Base-by-base conservation (phyloP, 2,329 filamentous ascomycete species). In the Chaetomium olivaceum region DNA sequence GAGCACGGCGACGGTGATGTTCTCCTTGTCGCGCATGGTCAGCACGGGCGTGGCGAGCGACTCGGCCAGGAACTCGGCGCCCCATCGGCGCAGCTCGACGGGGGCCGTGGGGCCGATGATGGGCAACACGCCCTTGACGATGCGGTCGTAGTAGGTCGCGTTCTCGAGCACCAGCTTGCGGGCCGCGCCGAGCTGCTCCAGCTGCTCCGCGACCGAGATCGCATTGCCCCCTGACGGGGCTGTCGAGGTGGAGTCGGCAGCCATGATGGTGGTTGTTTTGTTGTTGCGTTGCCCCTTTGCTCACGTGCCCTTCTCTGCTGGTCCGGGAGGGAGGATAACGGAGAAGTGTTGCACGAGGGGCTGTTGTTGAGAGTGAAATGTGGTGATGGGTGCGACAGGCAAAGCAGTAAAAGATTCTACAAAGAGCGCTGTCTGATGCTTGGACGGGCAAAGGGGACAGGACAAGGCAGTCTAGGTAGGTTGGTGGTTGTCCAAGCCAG, bases 1-100 rank as follows among this genome's bases (percentile, higher is more conserved):
- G 73, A 99, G 80, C 66, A 96, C 91, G 67, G 87, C 85, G 66
- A 92, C 82, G 71, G 89, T 88, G 79, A 95, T 83, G 67, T 88
- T 88, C 82, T 89, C 92, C 82, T 98, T 99, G 77, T 91, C 88
- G 61, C 89, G 84, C 66, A 87, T 82, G 23, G 89, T 82, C 73
- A 98, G 83, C 25, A 90, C 87, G n/a, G 96, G 95, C 67, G 92
- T 96, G 64, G 95, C 90, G 80, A 99, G 98, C 2, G 93, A 93
- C 81, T 99, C 95, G 64, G 94, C 93, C 52, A 99, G 83, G 75
- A 99, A 99, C 68, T 97, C 93, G 69, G 93, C 90, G 29, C 94
- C 95, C 95, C 95, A 99, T 89, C 93, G 84, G 78, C 93, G 90
- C 73, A 98, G 82, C 78, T 96, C 92, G 64, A 97, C 80, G 67